phyloP scores from a whole-genome alignment of 306 rosid genomes.

The Rosa multiflora region DNA sequence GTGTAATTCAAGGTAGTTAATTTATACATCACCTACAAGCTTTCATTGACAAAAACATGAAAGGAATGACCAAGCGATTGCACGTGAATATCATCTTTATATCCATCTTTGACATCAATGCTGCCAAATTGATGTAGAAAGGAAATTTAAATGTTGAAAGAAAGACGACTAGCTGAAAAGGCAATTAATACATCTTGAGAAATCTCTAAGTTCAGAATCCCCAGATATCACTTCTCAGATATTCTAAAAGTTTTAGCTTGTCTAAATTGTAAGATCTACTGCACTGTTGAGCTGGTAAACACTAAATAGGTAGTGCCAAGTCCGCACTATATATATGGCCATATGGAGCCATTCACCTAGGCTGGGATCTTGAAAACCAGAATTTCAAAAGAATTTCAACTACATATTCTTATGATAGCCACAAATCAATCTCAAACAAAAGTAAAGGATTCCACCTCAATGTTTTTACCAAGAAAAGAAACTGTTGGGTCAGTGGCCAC shows the following conservation, averaged over 20 bases:
- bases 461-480: conserved; percentile 63
- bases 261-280: no score
- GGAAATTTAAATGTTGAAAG: not conserved
- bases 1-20: not conserved
- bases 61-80: conserved; percentile 90
- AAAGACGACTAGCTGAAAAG: conserved; percentile 9
- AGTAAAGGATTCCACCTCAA: conserved; percentile 56
- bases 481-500: conserved; percentile 73
- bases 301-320: not conserved
- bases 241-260: not conserved
- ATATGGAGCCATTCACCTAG: conserved; percentile 8
- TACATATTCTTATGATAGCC: not conserved
- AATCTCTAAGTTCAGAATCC: conserved; percentile 1
- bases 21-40: conserved; percentile 51
- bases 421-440: not conserved
- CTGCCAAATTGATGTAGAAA: conserved; percentile 37
- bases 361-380: conserved; percentile 6
- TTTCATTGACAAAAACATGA: conserved; percentile 71
- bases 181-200: conserved; percentile 10
- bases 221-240: not conserved
- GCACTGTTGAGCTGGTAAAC: not conserved
- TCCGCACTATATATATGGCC: not conserved
- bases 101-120: conserved; percentile 48
- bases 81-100: conserved; percentile 70
- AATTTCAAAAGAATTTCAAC: no score